A percentile compares a stretch with the other conserved stretches of the same genome.
These are phyloP conservation scores for Epichloe aotearoae DNA, from an alignment of 2,329 filamentous ascomycete genomes.

Conservation along the genomic window DNA sequence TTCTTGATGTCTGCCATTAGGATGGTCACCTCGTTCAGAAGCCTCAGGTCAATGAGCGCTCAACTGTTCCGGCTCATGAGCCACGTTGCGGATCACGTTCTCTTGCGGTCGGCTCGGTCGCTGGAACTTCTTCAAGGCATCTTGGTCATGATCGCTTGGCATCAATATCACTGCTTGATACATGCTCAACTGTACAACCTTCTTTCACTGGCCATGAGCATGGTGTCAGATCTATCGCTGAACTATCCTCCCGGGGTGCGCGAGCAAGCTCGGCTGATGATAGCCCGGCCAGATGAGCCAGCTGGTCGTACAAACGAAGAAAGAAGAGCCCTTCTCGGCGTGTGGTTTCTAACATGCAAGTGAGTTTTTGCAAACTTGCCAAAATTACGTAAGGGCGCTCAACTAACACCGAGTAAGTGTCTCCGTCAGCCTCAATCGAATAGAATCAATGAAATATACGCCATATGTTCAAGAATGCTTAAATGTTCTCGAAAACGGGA, in stretches of 20 bases:
- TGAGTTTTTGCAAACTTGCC: slow-evolving; percentile 18
- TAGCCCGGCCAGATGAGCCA: slow-evolving; percentile 25
- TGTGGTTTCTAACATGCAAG: slow-evolving; percentile 42
- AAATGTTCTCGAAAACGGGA: slow-evolving; percentile 26
- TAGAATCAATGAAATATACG: slow-evolving; percentile 37
- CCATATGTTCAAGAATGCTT: slow-evolving; percentile 39
- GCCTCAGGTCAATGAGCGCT: slow-evolving; percentile 32
- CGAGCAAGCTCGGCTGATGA: slow-evolving; percentile 30
- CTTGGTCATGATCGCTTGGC: slow-evolving; percentile 35
- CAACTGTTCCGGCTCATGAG: slow-evolving; percentile 35
- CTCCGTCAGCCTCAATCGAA: slow-evolving; percentile 27
- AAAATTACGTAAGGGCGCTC: not conserved
- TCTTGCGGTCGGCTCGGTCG: slow-evolving; percentile 35
- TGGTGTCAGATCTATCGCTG: slow-evolving; percentile 34
- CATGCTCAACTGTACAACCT: slow-evolving; percentile 40
- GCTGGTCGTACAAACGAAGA: slow-evolving; percentile 35
- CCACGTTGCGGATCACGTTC: slow-evolving; percentile 33
- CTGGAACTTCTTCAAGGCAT: slow-evolving; percentile 36
- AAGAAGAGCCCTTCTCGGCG: slow-evolving; percentile 35
- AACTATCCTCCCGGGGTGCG: slow-evolving; percentile 26
- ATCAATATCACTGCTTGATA: slow-evolving; percentile 41
- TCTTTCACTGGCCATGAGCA: slow-evolving; percentile 32
- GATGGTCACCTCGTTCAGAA: slow-evolving; percentile 36
- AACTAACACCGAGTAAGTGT: slow-evolving; percentile 17
- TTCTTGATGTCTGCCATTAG: slow-evolving; percentile 36